phyloP scores from a whole-genome alignment of 345 rosid genomes.

The Eucalyptus regnans region DNA sequence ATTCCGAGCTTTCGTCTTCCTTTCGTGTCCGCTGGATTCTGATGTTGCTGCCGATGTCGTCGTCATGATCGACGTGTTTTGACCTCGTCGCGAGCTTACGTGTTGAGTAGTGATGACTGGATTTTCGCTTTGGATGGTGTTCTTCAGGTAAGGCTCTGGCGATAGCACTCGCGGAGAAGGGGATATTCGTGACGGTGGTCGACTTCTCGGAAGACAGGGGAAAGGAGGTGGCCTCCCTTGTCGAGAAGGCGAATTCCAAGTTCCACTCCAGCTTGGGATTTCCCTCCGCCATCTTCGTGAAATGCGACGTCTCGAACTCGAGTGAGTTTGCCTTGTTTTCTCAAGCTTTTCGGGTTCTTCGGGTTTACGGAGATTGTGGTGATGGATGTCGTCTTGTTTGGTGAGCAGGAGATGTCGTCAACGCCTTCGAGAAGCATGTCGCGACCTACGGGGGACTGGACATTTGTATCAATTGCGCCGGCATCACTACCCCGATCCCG shows the following conservation, averaged over 20 bases:
- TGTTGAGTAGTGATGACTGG: background rate
- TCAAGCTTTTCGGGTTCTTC: background rate
- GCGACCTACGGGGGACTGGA: constrained; percentile 72
- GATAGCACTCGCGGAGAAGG: constrained; percentile 77
- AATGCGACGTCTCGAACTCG: constrained; percentile 62
- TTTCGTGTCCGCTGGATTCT: background rate
- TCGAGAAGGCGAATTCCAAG: constrained; percentile 38
- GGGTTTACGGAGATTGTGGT: background rate
- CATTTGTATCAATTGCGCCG: constrained; percentile 67
- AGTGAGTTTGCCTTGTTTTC: constrained; percentile 13
- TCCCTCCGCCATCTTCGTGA: constrained; percentile 57
- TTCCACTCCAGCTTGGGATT: constrained; percentile 43
- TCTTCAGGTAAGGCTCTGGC: constrained; percentile 75
- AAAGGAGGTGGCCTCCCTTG: constrained; percentile 49
- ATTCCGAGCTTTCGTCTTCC: background rate
- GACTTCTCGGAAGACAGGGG: constrained; percentile 74
- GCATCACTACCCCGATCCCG: no score
- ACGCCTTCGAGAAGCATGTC: constrained; percentile 77
- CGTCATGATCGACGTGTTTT: background rate
- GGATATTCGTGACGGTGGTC: constrained; percentile 61
- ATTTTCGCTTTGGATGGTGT: background rate
- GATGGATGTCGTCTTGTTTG: background rate
- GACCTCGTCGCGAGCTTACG: background rate
- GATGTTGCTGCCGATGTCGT: background rate
- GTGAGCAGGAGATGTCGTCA: constrained; percentile 44